A percentile compares a stretch with the other conserved stretches of the same genome.
phyloP scores from a whole-genome alignment of 2,329 filamentous ascomycete species.

The Albifimbria verrucaria region DNA sequence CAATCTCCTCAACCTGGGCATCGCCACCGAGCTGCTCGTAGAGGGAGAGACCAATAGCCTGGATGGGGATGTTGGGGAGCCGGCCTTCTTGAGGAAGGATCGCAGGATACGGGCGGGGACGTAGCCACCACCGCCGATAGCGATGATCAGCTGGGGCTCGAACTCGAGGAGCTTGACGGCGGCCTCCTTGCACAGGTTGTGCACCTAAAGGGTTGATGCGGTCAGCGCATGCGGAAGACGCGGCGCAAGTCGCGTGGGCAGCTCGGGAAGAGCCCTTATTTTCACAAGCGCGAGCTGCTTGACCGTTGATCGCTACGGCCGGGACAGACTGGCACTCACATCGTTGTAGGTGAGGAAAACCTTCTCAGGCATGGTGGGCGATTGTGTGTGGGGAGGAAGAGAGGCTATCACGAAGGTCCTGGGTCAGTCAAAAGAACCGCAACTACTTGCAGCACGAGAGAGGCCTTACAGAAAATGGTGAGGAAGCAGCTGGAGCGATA shows the following conservation, averaged over 20 bases:
- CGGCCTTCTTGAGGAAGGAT: slow-evolving; percentile 90
- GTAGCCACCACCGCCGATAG: slow-evolving; percentile 96
- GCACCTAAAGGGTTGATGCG: slow-evolving; percentile 60
- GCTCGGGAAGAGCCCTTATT: no score
- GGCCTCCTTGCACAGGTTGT: slow-evolving; percentile 91
- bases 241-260: no score
- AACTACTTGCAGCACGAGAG: neutral
- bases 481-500: slow-evolving; percentile 5
- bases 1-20: slow-evolving; percentile 61
- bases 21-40: slow-evolving; percentile 77
- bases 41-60: slow-evolving; percentile 95
- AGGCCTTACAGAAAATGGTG: neutral
- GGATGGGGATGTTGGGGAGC: slow-evolving; percentile 93
- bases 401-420: slow-evolving; percentile 13
- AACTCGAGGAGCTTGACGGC: slow-evolving; percentile 82
- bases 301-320: no score
- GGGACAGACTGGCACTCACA: slow-evolving; percentile 48
- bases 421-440: slow-evolving; percentile 1
- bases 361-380: slow-evolving; percentile 72
- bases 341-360: slow-evolving; percentile 90
- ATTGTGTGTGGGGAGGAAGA: slow-evolving; percentile 4
- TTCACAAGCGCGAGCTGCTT: no score
- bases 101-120: slow-evolving; percentile 95
- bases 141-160: slow-evolving; percentile 94
- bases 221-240: slow-evolving; percentile 14